Conservation (phyloP, 495 filamentous ascomycete species). For the Penicillium odoratum region DNA sequence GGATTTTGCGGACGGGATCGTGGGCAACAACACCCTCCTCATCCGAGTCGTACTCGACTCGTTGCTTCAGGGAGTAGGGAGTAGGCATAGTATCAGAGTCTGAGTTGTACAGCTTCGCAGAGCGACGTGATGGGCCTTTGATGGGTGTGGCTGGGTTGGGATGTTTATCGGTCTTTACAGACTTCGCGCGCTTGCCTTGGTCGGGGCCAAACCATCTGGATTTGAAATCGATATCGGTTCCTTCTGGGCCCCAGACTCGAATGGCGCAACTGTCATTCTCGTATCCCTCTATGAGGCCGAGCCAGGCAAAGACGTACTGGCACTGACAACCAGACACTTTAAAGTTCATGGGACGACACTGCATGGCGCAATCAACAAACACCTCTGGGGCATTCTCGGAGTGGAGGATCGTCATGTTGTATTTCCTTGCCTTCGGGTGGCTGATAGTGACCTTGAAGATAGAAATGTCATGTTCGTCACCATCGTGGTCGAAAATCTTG, state of each 20-base stretch:
- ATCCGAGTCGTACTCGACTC: background rate
- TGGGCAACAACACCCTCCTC: background rate
- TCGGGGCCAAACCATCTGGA: background rate
- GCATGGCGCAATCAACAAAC: background rate
- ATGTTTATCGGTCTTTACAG: background rate
- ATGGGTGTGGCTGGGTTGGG: background rate
- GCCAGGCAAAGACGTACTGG: background rate
- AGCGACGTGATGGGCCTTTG: background rate
- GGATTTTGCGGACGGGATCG: background rate
- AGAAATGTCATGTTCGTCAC: constrained; percentile 14
- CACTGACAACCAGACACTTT: background rate
- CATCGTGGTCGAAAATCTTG: constrained; percentile 20
- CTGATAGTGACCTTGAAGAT: constrained; percentile 5
- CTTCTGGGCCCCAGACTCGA: background rate
- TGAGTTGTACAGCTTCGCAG: background rate
- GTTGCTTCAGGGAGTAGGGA: background rate
- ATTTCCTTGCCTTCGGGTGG: background rate
- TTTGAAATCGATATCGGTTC: background rate
- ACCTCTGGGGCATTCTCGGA: background rate
- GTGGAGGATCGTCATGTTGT: background rate
- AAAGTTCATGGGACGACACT: background rate
- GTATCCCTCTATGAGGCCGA: background rate
- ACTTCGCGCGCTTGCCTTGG: background rate
- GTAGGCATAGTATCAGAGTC: background rate
- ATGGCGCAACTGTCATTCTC: background rate